phyloP scores from a whole-genome alignment of 164 flowering plant species.

The Tetrastigma voinierianum region DNA sequence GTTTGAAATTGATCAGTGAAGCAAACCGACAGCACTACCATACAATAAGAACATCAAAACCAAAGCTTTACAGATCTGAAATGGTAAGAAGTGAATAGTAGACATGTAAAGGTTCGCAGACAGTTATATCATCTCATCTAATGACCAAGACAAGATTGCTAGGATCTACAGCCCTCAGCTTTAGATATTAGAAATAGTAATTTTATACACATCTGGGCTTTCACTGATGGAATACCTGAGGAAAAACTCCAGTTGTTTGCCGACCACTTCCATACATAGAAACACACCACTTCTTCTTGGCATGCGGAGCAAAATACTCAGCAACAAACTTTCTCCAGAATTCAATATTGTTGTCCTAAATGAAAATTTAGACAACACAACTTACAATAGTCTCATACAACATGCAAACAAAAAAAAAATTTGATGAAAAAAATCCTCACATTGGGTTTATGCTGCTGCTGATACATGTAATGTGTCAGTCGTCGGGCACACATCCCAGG shows the following conservation, averaged over 20 bases:
- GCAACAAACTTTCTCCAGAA: conserved; percentile 98
- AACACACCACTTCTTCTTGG: conserved; percentile 99
- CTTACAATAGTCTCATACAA: conserved; percentile 1
- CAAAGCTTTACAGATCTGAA: too few species aligned
- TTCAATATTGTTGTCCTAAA: conserved; percentile 93
- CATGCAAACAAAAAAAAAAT: neutral
- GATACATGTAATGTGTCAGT: conserved; percentile 83
- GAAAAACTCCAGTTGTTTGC: conserved; percentile 95
- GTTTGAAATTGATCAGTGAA: neutral
- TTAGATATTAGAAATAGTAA: neutral
- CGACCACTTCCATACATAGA: conserved; percentile 96
- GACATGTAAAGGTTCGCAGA: neutral
- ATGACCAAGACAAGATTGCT: conserved; percentile 2
- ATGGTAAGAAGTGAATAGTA: too few species aligned
- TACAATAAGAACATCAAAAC: neutral
- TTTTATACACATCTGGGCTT: neutral
- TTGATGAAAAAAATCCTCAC: conserved; percentile 36
- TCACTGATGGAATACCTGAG: conserved; percentile 65
- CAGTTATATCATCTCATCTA: neutral
- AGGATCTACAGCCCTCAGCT: too few species aligned
- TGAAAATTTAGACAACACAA: conserved; percentile 8
- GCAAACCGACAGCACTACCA: neutral
- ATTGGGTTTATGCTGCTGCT: conserved; percentile 88
- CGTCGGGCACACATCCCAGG: conserved; percentile 93
- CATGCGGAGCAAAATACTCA: conserved; percentile 92